phyloP scores from a whole-genome alignment of 192 early-diverging fungal species.

The Coemansia sp. region DNA sequence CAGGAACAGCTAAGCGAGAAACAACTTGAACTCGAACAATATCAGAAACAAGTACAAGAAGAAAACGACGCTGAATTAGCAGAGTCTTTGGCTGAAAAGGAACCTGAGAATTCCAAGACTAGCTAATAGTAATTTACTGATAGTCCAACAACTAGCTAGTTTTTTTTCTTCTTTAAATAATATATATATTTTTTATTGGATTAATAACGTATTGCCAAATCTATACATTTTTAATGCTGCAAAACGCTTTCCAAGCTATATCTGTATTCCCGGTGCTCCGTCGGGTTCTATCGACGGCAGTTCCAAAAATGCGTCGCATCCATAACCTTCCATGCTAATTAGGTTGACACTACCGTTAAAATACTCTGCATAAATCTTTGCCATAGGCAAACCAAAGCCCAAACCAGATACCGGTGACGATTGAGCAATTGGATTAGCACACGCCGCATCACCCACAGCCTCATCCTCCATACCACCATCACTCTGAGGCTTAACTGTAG shows the following conservation, averaged over 20 bases:
- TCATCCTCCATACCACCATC: conserved; percentile 1
- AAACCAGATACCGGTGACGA: conserved; percentile 18
- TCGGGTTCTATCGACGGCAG: conserved; percentile 26
- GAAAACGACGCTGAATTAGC: not conserved
- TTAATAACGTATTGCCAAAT: too few relatives aligned
- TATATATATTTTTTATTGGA: not conserved
- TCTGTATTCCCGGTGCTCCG: conserved; percentile 11
- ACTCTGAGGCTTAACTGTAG: conserved; percentile 64
- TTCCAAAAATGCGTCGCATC: conserved; percentile 32
- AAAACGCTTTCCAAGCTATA: not conserved
- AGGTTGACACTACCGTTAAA: conserved; percentile 32
- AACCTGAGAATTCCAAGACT: too few relatives aligned
- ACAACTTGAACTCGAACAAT: conserved; percentile 20
- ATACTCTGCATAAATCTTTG: conserved; percentile 31
- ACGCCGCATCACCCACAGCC: not conserved
- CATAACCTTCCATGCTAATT: conserved; percentile 25
- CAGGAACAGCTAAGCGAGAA: conserved; percentile 35
- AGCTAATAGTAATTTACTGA: too few relatives aligned
- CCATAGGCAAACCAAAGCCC: conserved; percentile 39
- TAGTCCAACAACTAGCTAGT: too few relatives aligned
- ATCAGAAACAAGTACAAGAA: conserved; percentile 7
- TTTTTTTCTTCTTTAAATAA: not conserved
- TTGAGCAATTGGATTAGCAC: not conserved
- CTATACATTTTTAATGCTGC: too few relatives aligned
- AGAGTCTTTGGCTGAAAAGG: too few relatives aligned